These are phyloP conservation scores for Penicillium psychrosexuale DNA, from an alignment of 2,329 filamentous ascomycete genomes.

Conservation along the genomic window DNA sequence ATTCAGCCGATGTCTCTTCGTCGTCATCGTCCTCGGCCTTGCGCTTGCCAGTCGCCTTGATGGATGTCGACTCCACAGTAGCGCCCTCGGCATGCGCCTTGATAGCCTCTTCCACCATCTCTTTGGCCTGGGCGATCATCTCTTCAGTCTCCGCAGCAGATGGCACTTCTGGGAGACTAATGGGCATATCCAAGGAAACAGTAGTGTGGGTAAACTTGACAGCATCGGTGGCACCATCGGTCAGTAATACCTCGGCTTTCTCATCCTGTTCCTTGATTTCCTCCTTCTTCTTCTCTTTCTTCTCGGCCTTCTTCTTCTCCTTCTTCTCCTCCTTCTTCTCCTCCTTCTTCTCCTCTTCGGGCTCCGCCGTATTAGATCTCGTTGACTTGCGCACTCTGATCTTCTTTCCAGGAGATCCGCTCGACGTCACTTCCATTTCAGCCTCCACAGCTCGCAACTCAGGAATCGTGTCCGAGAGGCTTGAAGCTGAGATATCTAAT, in stretches of 20 bases:
- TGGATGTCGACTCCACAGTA: constrained; percentile 31
- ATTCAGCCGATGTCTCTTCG: constrained; percentile 37
- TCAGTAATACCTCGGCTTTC: constrained; percentile 60
- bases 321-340: constrained; percentile 48
- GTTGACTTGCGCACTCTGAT: constrained; percentile 18
- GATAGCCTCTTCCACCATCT: constrained; percentile 76
- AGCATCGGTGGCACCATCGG: constrained; percentile 54
- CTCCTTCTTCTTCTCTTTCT: constrained; percentile 30
- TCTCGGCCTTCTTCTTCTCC: constrained; percentile 41
- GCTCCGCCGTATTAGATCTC: constrained; percentile 20
- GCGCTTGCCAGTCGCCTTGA: constrained; percentile 58
- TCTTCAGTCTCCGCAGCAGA: constrained; percentile 73
- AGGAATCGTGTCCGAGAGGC: constrained; percentile 25
- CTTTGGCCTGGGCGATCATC: constrained; percentile 82
- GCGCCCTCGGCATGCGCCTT: constrained; percentile 43
- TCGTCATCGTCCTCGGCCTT: constrained; percentile 59
- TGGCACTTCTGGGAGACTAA: constrained; percentile 63
- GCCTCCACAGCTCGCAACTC: constrained; percentile 20
- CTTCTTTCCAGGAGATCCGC: constrained; percentile 23
- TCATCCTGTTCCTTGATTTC: constrained; percentile 51
- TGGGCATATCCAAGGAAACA: constrained; percentile 72
- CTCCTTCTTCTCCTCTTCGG: constrained; percentile 24
- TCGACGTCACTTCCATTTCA: constrained; percentile 23
- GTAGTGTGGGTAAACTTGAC: constrained; percentile 68
- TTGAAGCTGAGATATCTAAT: constrained; percentile 44